Base-by-base conservation (phyloP, 2,329 filamentous ascomycete genomes). In the Apiospora marii region DNA sequence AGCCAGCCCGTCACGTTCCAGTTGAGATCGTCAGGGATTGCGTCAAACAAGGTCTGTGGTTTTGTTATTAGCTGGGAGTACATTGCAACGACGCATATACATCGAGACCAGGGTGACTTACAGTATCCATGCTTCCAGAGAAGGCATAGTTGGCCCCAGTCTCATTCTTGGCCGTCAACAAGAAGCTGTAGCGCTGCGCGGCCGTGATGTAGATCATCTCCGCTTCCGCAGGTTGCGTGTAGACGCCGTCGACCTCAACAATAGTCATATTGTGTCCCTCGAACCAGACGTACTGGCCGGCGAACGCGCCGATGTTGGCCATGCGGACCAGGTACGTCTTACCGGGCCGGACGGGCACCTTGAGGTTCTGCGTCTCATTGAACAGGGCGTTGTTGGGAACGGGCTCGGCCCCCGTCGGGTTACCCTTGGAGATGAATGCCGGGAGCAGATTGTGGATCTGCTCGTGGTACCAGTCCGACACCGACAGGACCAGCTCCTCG, bases 311-410 rank as follows among this genome's bases (percentile, higher is more conserved):
- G 27, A 94, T 89, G 76, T 94, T 94, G 76, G 94, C 85, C 73
- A 95, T 85, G 61, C 91, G 91, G 76, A 96, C 87, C 12, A 94
- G 83, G 73, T 95, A 95, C 0, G 91, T 95, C 77, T 90, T 93
- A 3, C 89, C 88, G 0, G 93, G 90, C 75, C 91, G 76, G 3
- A 95, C 88, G 0, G 85, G 76, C 49, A 94, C 82, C 3, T 83
- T 87, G 3, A 90, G 81, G 72, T 92, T 88, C 72, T 88, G 86
- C 0, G 89, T 91, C 74, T 95, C 93, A 77, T 95, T 94, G 80
- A 94, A 87, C 61, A 95, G 85, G 1, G 91, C 89, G 5, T 90
- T 85, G 51, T 94, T 83, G 0, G 93, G 93, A 1, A 94, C 86
- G 0, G 92, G 92, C 77, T 93, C 88, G 2, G 88, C 88, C 41